Evolutionary conservation across 345 rosid species (phyloP).

Genomic region (Euphorbia peplus): DNA sequence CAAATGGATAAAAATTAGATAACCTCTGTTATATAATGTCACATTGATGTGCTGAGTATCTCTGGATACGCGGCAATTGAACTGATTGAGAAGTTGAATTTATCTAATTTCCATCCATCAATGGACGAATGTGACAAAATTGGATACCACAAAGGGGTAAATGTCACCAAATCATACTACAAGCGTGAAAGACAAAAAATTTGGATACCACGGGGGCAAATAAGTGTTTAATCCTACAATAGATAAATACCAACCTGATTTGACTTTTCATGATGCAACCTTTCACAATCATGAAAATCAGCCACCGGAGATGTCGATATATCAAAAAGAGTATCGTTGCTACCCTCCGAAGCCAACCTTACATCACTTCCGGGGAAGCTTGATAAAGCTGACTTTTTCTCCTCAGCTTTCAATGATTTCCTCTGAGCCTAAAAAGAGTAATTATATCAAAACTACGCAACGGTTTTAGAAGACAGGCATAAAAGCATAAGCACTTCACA

Average conservation of each 20-base stretch:
- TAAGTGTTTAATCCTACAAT: no score
- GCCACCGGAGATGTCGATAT: slow-evolving; percentile 61
- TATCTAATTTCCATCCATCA: no score
- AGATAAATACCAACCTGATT: slow-evolving; percentile 46
- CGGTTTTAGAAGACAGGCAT: neutral
- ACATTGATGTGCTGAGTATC: no score
- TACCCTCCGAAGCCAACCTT: slow-evolving; percentile 44
- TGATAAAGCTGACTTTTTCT: slow-evolving; percentile 29
- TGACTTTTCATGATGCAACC: slow-evolving; percentile 48
- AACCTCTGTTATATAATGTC: no score
- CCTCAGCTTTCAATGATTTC: slow-evolving; percentile 30
- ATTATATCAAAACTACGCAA: neutral
- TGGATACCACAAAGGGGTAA: no score
- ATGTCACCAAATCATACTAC: no score
- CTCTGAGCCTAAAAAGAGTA: slow-evolving; percentile 38
- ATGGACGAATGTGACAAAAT: no score
- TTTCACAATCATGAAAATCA: slow-evolving; percentile 72
- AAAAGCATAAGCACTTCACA: neutral
- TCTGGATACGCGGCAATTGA: no score
- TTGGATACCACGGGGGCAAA: no score
- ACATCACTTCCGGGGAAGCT: slow-evolving; percentile 45
- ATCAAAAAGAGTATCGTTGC: slow-evolving; percentile 43
- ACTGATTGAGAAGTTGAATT: no score
- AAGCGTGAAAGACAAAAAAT: no score
- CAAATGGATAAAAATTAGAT: no score